phyloP scores from a whole-genome alignment of 106 monocot species.

The Dioscorea alata region DNA sequence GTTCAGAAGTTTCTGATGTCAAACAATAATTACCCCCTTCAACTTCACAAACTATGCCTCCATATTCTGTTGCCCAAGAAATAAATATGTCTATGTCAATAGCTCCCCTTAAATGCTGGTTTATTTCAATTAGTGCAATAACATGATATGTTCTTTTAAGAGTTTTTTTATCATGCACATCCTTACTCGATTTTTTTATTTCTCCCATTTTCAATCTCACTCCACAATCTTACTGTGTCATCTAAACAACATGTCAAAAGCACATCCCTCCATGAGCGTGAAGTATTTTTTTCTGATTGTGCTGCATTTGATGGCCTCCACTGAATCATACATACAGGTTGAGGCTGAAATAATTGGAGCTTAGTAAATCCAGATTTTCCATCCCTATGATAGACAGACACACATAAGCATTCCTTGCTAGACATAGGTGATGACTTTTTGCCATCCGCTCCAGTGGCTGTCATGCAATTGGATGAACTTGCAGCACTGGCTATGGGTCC shows the following conservation, averaged over 20 bases:
- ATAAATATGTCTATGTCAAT: conserved; percentile 64
- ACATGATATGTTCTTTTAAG: conserved; percentile 54
- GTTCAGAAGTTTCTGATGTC: conserved; percentile 22
- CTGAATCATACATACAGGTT: conserved; percentile 70
- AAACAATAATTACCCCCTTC: conserved; percentile 23
- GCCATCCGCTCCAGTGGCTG: neutral
- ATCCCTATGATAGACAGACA: conserved; percentile 56
- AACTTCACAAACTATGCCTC: conserved; percentile 31
- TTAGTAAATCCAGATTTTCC: conserved; percentile 32
- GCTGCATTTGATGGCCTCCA: conserved; percentile 63
- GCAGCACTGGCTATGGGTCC: conserved; percentile 67
- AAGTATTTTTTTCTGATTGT: conserved; percentile 23
- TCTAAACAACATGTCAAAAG: conserved; percentile 86
- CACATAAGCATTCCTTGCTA: conserved; percentile 24
- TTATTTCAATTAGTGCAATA: conserved; percentile 79
- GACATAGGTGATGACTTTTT: conserved; percentile 7
- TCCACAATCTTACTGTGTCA: conserved; percentile 87
- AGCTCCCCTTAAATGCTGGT: conserved; percentile 46
- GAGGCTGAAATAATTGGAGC: conserved; percentile 63
- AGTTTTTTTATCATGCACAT: conserved; percentile 29
- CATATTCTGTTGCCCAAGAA: conserved; percentile 60
- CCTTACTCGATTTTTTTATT: conserved; percentile 37
- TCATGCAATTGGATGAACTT: neutral
- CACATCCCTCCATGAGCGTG: conserved; percentile 39
- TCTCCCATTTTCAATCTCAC: conserved; percentile 59